A percentile compares a stretch with the other conserved stretches of the same genome.
phyloP scores from a whole-genome alignment of 441 rosid species.

The Eutrema salsugineum region DNA sequence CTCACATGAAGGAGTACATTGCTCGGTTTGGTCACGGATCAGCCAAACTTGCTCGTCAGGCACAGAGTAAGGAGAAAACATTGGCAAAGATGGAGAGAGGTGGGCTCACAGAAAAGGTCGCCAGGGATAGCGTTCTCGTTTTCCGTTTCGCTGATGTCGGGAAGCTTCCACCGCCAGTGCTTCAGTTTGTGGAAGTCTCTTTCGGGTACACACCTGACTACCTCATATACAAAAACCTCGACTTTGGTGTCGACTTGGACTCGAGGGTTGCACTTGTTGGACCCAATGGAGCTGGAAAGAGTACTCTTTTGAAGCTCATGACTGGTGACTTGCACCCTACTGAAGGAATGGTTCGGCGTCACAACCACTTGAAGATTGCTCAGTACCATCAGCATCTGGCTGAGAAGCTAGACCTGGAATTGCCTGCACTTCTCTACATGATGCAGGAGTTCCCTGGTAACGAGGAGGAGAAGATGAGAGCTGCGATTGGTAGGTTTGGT shows the following conservation, averaged over 20 bases:
- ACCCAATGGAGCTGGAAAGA: slow-evolving; percentile 98
- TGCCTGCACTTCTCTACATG: slow-evolving; percentile 86
- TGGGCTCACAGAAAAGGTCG: slow-evolving; percentile 88
- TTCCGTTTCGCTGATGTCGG: slow-evolving; percentile 92
- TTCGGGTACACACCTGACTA: slow-evolving; percentile 90
- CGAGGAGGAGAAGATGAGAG: slow-evolving; percentile 95
- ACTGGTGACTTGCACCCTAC: slow-evolving; percentile 76
- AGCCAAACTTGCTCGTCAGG: slow-evolving; percentile 96
- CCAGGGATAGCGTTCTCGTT: slow-evolving; percentile 67
- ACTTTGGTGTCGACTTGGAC: slow-evolving; percentile 95
- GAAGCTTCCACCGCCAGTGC: slow-evolving; percentile 97
- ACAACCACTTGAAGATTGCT: slow-evolving; percentile 90
- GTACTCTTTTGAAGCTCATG: slow-evolving; percentile 94
- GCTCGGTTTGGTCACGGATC: slow-evolving; percentile 99
- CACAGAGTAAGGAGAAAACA: slow-evolving; percentile 98
- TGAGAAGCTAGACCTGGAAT: slow-evolving; percentile 81
- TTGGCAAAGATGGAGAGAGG: slow-evolving; percentile 98
- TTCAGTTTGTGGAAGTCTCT: slow-evolving; percentile 92
- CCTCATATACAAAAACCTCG: slow-evolving; percentile 74
- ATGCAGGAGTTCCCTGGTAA: slow-evolving; percentile 82
- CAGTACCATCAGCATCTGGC: slow-evolving; percentile 95
- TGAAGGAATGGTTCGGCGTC: slow-evolving; percentile 96
- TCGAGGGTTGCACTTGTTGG: slow-evolving; percentile 94
- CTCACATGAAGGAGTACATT: slow-evolving; percentile 96
- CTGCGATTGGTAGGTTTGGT: slow-evolving; percentile 83